Evolutionary conservation across 805 yeast species (phyloP).

Genomic region (Aciculoconidium aculeatum): DNA sequence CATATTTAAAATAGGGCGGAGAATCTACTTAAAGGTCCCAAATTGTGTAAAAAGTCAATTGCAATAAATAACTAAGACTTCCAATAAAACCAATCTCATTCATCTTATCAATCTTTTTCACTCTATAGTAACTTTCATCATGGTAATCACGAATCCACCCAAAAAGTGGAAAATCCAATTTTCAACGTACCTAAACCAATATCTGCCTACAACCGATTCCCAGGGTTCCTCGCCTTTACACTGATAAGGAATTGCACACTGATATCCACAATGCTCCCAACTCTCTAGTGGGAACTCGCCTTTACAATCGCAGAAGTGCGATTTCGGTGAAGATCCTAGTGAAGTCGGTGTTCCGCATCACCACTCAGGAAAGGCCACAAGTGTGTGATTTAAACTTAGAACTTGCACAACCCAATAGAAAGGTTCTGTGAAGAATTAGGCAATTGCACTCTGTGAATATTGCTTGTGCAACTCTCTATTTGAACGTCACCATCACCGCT

Average conservation of each 20-base stretch:
- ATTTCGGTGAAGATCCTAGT: conserved; percentile 60
- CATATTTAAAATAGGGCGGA: too few relatives aligned
- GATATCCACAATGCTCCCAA: conserved; percentile 40
- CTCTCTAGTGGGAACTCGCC: conserved; percentile 35
- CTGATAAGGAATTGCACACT: conserved; percentile 43
- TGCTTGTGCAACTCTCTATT: conserved; percentile 63
- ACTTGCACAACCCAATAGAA: conserved; percentile 54
- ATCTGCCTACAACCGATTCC: conserved; percentile 54
- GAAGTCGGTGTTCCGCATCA: conserved; percentile 51
- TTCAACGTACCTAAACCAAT: conserved; percentile 39
- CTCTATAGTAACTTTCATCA: not conserved
- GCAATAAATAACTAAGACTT: too few relatives aligned
- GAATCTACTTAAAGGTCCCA: too few relatives aligned
- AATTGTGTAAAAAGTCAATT: too few relatives aligned
- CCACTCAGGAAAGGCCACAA: conserved; percentile 66
- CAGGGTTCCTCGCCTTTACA: conserved; percentile 48
- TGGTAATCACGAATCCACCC: conserved; percentile 17
- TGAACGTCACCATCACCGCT: conserved; percentile 58
- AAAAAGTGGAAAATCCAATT: conserved; percentile 26
- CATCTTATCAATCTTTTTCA: not conserved
- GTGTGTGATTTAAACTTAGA: conserved; percentile 68
- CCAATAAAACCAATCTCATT: too few relatives aligned
- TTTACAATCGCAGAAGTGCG: conserved; percentile 52
- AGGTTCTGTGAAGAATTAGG: conserved; percentile 64
- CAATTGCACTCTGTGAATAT: conserved; percentile 59